Evolutionary conservation across 257 asterid genomes (phyloP), one percentile per base, ranked within the genome.

Genomic region (Plantago major): DNA sequence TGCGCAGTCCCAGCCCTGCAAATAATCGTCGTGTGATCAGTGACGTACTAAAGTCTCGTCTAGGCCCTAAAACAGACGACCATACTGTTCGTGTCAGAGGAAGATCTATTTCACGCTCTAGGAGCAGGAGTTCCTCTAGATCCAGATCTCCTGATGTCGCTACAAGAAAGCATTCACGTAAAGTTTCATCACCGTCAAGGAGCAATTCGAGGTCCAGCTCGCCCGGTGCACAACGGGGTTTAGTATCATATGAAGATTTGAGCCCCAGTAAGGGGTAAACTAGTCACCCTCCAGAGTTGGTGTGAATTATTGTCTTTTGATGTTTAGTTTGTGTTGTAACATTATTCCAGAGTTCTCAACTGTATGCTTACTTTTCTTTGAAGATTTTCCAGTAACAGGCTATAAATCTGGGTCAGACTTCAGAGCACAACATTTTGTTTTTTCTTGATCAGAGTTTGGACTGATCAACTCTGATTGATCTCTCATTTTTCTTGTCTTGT

Each of bases 241-340:
- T 88, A 60, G 97, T 90, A 52, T 87, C 96, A 0, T 90, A 90
- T 43, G 95, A 73, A 7, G 97, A 90, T 62, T 26, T 86, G 64
- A 88, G 96, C 68, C 88, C 95, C 9, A 74, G 66, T 18, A 75
- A 74, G 49, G 85, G 78, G 56, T 71, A 45, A 68, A 64, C 64
- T 82, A 78, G 74, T 61, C 44, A 19, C 1, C 17, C 15, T 45
- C 9, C 8, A 16, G 52, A 62, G 28, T 33, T 44, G 14, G 28
- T 65, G 50, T 67, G 43, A 40, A 55, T 10, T 46, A 42, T 30
- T 61, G 58, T 22, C 19, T 55, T 68, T 53, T 55, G 56, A 65
- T 40, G 26, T 15, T 15, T 53, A 33, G n/a, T 47, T 55, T 69
- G 18, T 73, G 74, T 62, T 73, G 71, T 66, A 66, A 40, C 38